Base-by-base conservation (phyloP, 306 rosid genomes). In the Cucumis hystrix region DNA sequence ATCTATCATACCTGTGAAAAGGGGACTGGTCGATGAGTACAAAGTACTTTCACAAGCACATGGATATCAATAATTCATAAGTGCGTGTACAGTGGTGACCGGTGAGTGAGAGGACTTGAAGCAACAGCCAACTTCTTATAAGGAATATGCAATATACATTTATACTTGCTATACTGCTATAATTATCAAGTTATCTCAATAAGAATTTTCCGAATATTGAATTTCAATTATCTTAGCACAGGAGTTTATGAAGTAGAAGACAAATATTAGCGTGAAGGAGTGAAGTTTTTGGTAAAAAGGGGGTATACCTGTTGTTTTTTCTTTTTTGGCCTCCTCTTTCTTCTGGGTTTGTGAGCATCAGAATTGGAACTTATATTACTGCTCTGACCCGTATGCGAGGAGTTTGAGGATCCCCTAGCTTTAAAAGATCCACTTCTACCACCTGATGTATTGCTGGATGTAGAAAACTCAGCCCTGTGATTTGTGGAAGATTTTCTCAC, bases 271-370 rank as follows among this genome's bases (percentile, higher is more conserved):
- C 37, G 13, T 18, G 14, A 28, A 28, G 30, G 15, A 23, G 10
- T 77, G 15, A 77, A 47, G n/a, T 20, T 78, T 75, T 39, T 33
- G 63, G 77, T 47, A 25, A 60, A 78, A 28, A 0, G 25, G 61
- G 79, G n/a, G 80, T 63, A 37, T 78, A 95, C 97, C 93, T 95
- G 96, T 78, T 89, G 89, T 79, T 89, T 92, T 65, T 89, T 92
- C 90, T 95, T 95, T 88, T 89, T 95, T 71, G 86, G 97, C 85
- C 99, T 92, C 84, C 99, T 88, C 89, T 95, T 95, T 81, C 97
- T 89, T 78, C 91, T 80, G 56, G 99, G 97, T 77, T 95, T 95
- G 82, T 88, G 96, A 73, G 99, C 99, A 85, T 95, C 99, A 35
- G 97, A 95, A 84, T 95, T 95, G 83, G 99, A 95, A 84, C 99